Evolutionary conservation across 176 grass and related monocot species (phyloP).

Genomic region (Oryza glumipatula): DNA sequence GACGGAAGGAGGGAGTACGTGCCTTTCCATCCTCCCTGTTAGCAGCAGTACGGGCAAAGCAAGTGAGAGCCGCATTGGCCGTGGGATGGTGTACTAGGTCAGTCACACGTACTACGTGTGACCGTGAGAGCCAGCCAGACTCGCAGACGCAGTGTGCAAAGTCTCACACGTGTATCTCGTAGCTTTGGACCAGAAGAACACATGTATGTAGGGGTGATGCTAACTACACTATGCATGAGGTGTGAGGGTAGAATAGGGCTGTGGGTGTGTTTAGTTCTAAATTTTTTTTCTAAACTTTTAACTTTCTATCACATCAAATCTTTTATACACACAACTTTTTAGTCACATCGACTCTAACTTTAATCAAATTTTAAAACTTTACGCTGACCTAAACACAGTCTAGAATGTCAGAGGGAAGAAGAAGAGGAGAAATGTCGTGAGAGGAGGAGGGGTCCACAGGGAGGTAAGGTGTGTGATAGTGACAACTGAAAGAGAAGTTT

Average conservation of each 20-base stretch:
- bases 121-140: not conserved
- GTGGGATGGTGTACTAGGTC: not conserved
- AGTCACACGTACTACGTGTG: not conserved
- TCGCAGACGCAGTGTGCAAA: not conserved
- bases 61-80: not conserved
- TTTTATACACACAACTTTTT: too few relatives aligned
- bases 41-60: not conserved
- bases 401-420: too few relatives aligned
- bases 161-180: constrained; percentile 1
- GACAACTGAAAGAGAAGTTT: constrained; percentile 43
- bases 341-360: too few relatives aligned
- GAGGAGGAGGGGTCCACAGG: not conserved
- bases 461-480: constrained; percentile 16
- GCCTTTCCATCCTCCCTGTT: not conserved
- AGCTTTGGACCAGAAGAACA: not conserved
- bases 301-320: too few relatives aligned
- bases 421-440: not conserved
- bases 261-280: too few relatives aligned
- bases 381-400: too few relatives aligned
- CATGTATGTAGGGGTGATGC: not conserved
- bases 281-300: too few relatives aligned
- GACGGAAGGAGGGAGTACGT: not conserved
- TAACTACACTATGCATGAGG: not conserved
- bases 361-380: too few relatives aligned
- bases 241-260: not conserved